Conservation (phyloP, 192 early-diverging fungal species). For the Umbelopsis vinacea region DNA sequence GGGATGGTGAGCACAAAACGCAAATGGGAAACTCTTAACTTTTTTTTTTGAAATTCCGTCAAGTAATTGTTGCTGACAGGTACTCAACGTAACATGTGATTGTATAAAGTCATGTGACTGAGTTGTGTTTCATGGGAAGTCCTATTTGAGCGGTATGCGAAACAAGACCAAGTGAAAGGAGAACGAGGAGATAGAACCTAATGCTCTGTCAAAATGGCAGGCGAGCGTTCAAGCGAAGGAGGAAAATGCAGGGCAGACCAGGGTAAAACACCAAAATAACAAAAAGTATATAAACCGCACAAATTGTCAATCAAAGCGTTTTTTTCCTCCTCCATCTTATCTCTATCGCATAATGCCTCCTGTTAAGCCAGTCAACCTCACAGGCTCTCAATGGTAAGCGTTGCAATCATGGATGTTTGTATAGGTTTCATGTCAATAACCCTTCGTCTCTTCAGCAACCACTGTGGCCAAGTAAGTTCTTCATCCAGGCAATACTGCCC, state of each 20-base stretch:
- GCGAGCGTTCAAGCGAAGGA: background rate
- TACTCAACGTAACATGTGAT: background rate
- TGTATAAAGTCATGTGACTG: no score
- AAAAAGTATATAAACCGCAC: background rate
- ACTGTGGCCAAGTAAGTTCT: slow-evolving; percentile 19
- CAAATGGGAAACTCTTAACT: background rate
- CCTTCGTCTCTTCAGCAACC: background rate
- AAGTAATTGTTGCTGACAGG: background rate
- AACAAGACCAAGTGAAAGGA: no score
- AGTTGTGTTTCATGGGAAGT: no score
- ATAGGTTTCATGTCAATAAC: background rate
- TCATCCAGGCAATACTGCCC: background rate
- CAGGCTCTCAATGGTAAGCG: slow-evolving; percentile 7
- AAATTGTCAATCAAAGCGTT: background rate
- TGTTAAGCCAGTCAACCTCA: slow-evolving; percentile 12
- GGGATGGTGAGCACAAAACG: background rate
- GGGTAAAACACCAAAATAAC: no score
- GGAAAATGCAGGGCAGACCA: background rate
- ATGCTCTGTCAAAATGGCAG: no score
- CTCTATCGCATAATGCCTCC: background rate
- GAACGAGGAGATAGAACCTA: no score
- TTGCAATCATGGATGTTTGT: background rate
- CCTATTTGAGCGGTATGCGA: no score
- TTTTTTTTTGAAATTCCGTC: background rate
- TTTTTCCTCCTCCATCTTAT: background rate